Evolutionary conservation across 148 eudicot species (phyloP), one percentile per base, ranked within the genome.

Genomic region (Persicaria maculosa): DNA sequence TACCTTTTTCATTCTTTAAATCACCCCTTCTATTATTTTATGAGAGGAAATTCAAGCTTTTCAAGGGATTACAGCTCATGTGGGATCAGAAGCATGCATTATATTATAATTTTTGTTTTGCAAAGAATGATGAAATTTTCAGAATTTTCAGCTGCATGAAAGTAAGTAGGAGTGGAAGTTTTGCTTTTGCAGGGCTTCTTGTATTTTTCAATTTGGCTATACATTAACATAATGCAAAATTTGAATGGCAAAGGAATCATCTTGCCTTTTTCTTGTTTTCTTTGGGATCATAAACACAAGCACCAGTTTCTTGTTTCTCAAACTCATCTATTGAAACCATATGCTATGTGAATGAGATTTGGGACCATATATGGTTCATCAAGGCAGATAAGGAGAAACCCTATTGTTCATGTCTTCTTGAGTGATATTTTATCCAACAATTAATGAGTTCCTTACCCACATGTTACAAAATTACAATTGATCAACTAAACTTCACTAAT

Each of bases 61-160:
- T 55, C 2, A 55, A 7, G 17, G 7, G 25, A 55, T 16, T 55
- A 55, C 61, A 55, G 25, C 22, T 55, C 61, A 55, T 55, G 61
- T 55, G 22, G 61, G 59, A 54, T 54, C 19, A 54, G 59, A 55
- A 55, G 61, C 61, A 55, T 55, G 61, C 61, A 55, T 55, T 17
- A 55, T 55, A 55, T n/a, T 55, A 55, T 55, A 55, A 55, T 55
- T 16, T 55, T 17, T 16, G 20, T 17, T 55, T 55, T 55, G 22
- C 25, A 55, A 55, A 55, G 9, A 55, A 55, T 55, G 61, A 55
- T 55, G 61, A 55, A 17, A 55, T 55, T 31, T 31, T 31, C 40
- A 31, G 40, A 31, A 31, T 31, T 31, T 31, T 55, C 61, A 55
- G 61, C n/a, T 15, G 7, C 17, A 15, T 17, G 17, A n/a, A 55